phyloP scores from a whole-genome alignment of 352 stramenopile genomes.

The Sclerospora graminicola region DNA sequence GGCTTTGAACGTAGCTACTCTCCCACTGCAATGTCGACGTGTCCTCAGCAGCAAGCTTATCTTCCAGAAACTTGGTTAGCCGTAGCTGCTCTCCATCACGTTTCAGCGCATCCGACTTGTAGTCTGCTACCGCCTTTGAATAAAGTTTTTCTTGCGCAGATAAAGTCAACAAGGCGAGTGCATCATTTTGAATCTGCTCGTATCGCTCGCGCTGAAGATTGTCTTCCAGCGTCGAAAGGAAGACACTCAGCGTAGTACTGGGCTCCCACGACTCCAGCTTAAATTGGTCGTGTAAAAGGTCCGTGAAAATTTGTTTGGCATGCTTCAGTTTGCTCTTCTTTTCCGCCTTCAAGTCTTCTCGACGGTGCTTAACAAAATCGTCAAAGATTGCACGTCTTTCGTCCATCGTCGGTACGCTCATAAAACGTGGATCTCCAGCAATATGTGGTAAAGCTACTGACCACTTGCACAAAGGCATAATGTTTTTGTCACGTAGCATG shows the following conservation, averaged over 20 bases:
- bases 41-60: conserved; percentile 14
- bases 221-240: conserved; percentile 41
- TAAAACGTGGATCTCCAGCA: conserved; percentile 57
- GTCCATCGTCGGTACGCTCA: conserved; percentile 66
- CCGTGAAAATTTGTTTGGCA: conserved; percentile 39
- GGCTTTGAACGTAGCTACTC: conserved; percentile 10
- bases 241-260: conserved; percentile 42
- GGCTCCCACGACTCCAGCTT: conserved; percentile 26
- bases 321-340: conserved; percentile 69
- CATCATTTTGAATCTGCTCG: conserved; percentile 29
- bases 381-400: conserved; percentile 72
- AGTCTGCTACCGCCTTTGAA: conserved; percentile 29
- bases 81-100: conserved; percentile 21
- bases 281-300: conserved; percentile 41
- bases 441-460: conserved; percentile 70
- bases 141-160: conserved; percentile 49
- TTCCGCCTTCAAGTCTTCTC: conserved; percentile 62
- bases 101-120: conserved; percentile 23
- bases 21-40: conserved; percentile 11
- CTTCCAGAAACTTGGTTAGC: conserved; percentile 22
- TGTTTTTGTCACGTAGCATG: conserved; percentile 76
- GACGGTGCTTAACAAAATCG: conserved; percentile 61
- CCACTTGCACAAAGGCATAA: conserved; percentile 81
- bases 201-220: conserved; percentile 19
- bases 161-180: conserved; percentile 26